A percentile compares a stretch with the other conserved stretches of the same genome.
Evolutionary conservation across 768 basidiomycete species (phyloP).

Genomic region (Serpula lacrymans): DNA sequence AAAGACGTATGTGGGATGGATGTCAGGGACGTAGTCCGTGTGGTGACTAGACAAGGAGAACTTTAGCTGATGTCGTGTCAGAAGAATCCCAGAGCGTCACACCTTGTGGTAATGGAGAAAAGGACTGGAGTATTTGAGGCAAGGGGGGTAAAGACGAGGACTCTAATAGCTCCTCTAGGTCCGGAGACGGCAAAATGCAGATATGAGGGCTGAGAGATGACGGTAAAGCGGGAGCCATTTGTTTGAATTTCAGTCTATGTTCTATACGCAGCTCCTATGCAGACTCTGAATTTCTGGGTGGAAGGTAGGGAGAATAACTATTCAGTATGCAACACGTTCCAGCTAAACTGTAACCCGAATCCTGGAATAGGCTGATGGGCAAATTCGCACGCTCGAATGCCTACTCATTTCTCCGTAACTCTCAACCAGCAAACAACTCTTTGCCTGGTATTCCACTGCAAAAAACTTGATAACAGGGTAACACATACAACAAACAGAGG

Average conservation of each 20-base stretch:
- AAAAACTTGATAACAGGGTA: too few species aligned
- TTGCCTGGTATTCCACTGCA: too few species aligned
- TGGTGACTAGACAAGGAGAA: slow-evolving; percentile 54
- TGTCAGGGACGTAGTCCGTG: slow-evolving; percentile 68
- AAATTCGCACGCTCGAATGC: too few species aligned
- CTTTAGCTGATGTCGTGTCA: too few species aligned
- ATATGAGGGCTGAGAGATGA: slow-evolving; percentile 80
- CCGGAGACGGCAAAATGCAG: slow-evolving; percentile 67
- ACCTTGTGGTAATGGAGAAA: slow-evolving; percentile 83
- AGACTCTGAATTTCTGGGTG: slow-evolving; percentile 1
- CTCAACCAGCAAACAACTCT: too few species aligned
- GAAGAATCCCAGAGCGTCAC: slow-evolving; percentile 12
- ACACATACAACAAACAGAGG: too few species aligned
- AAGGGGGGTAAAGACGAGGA: slow-evolving; percentile 63
- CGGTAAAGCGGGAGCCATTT: slow-evolving; percentile 56
- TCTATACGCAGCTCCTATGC: background rate
- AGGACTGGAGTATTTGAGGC: slow-evolving; percentile 75
- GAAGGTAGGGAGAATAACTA: too few species aligned
- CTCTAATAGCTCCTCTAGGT: slow-evolving; percentile 60
- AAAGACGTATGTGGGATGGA: slow-evolving; percentile 73
- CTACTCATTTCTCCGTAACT: too few species aligned
- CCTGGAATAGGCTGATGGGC: too few species aligned
- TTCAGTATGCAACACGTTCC: too few species aligned
- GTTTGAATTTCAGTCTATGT: background rate
- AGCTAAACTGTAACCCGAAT: too few species aligned